These are phyloP conservation scores for Ogataea hybrid DNA, from an alignment of 1,139 yeast species.

Conservation along the genomic window DNA sequence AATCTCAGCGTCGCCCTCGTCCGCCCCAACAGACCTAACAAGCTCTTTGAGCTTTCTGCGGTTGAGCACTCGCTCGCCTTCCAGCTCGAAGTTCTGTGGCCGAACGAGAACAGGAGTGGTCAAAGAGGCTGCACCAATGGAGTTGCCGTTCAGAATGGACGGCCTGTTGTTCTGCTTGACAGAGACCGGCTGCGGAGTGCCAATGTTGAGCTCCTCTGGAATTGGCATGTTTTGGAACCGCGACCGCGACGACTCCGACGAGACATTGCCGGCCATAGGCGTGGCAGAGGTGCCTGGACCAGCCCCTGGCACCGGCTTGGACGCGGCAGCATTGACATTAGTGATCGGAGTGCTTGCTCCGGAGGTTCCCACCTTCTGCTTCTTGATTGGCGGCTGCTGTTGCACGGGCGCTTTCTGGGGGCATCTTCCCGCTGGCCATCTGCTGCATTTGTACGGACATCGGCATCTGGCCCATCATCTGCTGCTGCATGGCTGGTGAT, in stretches of 20 bases:
- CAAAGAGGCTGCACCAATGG: slow-evolving; percentile 61
- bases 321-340: slow-evolving; percentile 22
- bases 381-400: slow-evolving; percentile 18
- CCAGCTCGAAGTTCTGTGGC: slow-evolving; percentile 80
- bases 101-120: slow-evolving; percentile 75
- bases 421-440: slow-evolving; percentile 4
- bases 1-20: slow-evolving; percentile 86
- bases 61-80: slow-evolving; percentile 80
- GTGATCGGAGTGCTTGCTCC: slow-evolving; percentile 17
- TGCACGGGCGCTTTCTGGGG: slow-evolving; percentile 23
- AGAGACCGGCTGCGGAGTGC: slow-evolving; percentile 60
- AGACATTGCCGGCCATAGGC: slow-evolving; percentile 25
- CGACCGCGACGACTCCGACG: slow-evolving; percentile 48
- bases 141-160: slow-evolving; percentile 82
- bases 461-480: slow-evolving; percentile 13
- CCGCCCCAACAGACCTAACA: slow-evolving; percentile 77
- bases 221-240: slow-evolving; percentile 74
- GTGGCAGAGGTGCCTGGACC: slow-evolving; percentile 37
- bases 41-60: slow-evolving; percentile 86
- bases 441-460: slow-evolving; percentile 15
- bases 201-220: slow-evolving; percentile 63
- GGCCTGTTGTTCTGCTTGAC: slow-evolving; percentile 66
- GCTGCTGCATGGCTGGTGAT: slow-evolving; percentile 14
- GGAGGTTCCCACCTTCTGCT: slow-evolving; percentile 13
- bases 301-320: slow-evolving; percentile 19